Conservation (phyloP, 352 stramenopile species). For the Pythium apleroticum region DNA sequence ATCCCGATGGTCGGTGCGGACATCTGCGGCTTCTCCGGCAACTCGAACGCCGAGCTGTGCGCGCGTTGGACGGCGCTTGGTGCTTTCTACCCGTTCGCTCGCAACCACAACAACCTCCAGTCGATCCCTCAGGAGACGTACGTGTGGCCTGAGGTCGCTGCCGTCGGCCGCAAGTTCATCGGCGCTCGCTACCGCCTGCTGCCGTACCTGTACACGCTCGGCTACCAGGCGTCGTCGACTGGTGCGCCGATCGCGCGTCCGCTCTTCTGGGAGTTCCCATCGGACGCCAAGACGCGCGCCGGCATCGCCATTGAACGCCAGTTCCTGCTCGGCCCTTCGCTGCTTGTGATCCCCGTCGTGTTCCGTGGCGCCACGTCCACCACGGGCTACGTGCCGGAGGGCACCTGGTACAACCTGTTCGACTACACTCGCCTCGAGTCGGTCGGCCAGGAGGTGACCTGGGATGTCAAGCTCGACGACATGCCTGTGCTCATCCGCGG, state of each 20-base stretch:
- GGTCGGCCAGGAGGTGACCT: constrained; percentile 30
- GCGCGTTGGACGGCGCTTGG: constrained; percentile 75
- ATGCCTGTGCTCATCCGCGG: constrained; percentile 61
- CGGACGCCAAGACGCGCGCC: constrained; percentile 28
- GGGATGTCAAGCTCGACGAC: constrained; percentile 46
- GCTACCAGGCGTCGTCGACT: constrained; percentile 47
- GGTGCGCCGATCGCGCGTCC: constrained; percentile 53
- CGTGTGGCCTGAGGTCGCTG: constrained; percentile 49
- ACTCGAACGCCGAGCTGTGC: constrained; percentile 70
- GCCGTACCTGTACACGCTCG: constrained; percentile 79
- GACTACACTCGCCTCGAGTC: constrained; percentile 38
- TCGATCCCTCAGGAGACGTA: constrained; percentile 63
- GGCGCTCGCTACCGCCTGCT: constrained; percentile 71
- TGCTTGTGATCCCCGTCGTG: constrained; percentile 57
- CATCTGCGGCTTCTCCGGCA: constrained; percentile 64
- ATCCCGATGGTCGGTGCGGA: constrained; percentile 84
- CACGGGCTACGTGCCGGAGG: constrained; percentile 43
- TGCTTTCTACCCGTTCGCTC: constrained; percentile 77
- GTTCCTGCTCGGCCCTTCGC: constrained; percentile 46
- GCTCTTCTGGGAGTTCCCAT: constrained; percentile 67
- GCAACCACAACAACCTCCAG: constrained; percentile 79
- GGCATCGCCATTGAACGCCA: constrained; percentile 36
- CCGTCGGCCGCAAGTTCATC: constrained; percentile 62
- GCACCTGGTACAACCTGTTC: constrained; percentile 64
- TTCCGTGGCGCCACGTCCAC: constrained; percentile 42